These are phyloP conservation scores for Schizophyllum amplum DNA, from an alignment of 1,284 basidiomycete genomes.

Conservation along the genomic window DNA sequence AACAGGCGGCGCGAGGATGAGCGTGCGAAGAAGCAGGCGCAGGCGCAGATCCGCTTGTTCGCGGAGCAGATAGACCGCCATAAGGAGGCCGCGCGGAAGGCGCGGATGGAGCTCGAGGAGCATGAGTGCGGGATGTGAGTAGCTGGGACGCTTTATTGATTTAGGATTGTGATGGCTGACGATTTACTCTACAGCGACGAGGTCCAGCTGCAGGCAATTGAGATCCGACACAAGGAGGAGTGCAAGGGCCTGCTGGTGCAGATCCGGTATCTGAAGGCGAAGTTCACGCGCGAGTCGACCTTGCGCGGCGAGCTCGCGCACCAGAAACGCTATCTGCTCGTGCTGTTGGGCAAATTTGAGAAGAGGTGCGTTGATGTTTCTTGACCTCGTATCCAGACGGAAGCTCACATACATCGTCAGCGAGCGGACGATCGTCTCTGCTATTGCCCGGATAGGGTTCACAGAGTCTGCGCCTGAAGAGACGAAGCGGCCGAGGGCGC, in stretches of 20 bases:
- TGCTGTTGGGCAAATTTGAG: conserved; percentile 59
- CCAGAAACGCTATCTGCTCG: conserved; percentile 80
- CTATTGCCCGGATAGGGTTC: conserved; percentile 73
- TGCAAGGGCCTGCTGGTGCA: conserved; percentile 85
- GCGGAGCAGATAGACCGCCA: conserved; percentile 61
- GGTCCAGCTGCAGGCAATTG: conserved; percentile 44
- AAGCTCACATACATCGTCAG: conserved; percentile 29
- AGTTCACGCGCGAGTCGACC: conserved; percentile 79
- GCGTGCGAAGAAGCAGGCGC: conserved; percentile 54
- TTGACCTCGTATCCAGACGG: background rate
- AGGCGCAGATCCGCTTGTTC: conserved; percentile 55
- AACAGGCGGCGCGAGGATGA: conserved; percentile 50
- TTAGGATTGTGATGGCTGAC: conserved; percentile 6
- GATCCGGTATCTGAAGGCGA: conserved; percentile 88
- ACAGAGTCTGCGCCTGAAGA: conserved; percentile 29
- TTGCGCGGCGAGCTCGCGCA: conserved; percentile 76
- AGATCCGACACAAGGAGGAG: conserved; percentile 70
- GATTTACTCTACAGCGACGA: conserved; percentile 34
- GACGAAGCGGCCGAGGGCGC: conserved; percentile 27
- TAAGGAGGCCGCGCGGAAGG: conserved; percentile 36
- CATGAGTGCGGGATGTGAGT: conserved; percentile 55
- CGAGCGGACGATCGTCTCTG: conserved; percentile 70
- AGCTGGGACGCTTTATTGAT: background rate
- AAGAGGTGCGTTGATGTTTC: conserved; percentile 51
- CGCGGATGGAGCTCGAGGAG: conserved; percentile 36